Percentiles rank a stretch among this genome's conserved stretches.
Evolutionary conservation across 1,139 yeast genomes (phyloP).

Genomic region (Geotrichum candidum): DNA sequence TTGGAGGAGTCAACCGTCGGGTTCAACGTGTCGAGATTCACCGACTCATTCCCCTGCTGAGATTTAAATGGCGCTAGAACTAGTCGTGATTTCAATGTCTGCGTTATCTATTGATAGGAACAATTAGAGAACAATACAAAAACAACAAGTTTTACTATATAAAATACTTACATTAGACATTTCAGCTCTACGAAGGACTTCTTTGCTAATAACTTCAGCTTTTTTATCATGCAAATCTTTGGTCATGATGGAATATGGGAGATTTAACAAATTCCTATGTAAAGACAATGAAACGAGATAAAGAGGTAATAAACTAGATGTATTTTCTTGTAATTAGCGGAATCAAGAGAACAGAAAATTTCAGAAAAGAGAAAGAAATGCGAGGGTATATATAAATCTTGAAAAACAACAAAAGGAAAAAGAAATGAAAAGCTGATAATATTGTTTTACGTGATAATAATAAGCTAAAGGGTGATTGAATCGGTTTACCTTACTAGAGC

Average conservation of each 20-base stretch:
- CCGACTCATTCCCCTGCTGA: conserved; percentile 38
- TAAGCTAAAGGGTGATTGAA: too few species aligned
- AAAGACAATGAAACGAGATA: not conserved
- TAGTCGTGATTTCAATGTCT: conserved; percentile 38
- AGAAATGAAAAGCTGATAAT: not conserved
- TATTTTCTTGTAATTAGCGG: too few species aligned
- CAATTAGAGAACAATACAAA: conserved; percentile 7
- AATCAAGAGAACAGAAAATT: not conserved
- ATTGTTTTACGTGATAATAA: too few species aligned
- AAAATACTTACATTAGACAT: conserved; percentile 31
- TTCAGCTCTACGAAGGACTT: conserved; percentile 37
- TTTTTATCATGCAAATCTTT: conserved; percentile 8
- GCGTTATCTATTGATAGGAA: conserved; percentile 29
- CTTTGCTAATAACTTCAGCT: conserved; percentile 12
- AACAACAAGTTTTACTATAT: not conserved
- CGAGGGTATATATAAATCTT: not conserved
- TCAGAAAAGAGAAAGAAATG: not conserved
- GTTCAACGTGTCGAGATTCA: conserved; percentile 35
- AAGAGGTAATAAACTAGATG: not conserved
- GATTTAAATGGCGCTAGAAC: conserved; percentile 40
- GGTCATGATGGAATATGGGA: not conserved
- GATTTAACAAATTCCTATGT: not conserved
- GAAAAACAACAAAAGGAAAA: not conserved
- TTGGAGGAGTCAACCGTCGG: conserved; percentile 19
- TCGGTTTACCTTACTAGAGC: too few species aligned